Percentiles rank a stretch among this genome's conserved stretches.
Evolutionary conservation across 2,329 filamentous ascomycete genomes (phyloP).

Genomic region (Nemania diffusa): DNA sequence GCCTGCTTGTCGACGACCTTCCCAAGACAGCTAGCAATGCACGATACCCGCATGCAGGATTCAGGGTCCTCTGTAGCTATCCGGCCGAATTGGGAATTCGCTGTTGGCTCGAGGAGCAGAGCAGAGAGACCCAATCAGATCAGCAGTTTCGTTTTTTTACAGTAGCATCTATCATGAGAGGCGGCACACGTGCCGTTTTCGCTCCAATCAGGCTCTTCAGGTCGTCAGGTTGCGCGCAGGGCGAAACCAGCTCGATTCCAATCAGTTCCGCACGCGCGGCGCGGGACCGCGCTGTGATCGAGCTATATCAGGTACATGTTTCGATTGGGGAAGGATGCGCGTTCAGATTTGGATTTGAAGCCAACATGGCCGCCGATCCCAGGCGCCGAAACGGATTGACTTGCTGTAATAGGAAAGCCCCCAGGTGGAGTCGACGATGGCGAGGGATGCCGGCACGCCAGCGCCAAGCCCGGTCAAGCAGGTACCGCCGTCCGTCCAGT

Average conservation of each 20-base stretch:
- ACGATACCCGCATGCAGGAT: background rate
- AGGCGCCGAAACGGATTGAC: background rate
- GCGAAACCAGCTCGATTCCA: background rate
- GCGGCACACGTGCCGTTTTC: background rate
- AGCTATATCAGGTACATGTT: background rate
- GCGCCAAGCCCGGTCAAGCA: constrained; percentile 8
- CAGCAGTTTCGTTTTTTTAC: background rate
- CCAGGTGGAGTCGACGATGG: too few relatives aligned
- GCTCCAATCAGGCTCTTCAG: background rate
- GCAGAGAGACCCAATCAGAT: background rate
- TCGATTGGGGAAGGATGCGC: background rate
- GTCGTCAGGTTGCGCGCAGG: background rate
- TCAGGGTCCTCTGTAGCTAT: constrained; percentile 1
- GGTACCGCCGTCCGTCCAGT: background rate
- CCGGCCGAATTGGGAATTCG: background rate
- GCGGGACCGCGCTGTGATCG: background rate
- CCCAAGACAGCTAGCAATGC: constrained; percentile 6
- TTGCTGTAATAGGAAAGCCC: constrained; percentile 7
- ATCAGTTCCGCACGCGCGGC: constrained; percentile 2
- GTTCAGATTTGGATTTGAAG: background rate
- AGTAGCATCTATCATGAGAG: background rate
- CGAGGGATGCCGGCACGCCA: background rate
- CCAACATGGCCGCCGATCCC: background rate
- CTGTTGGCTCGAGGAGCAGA: background rate
- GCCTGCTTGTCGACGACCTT: background rate